A percentile compares a stretch with the other conserved stretches of the same genome.
phyloP scores from a whole-genome alignment of 176 grass and related monocot species.

The Ensete ventricosum region DNA sequence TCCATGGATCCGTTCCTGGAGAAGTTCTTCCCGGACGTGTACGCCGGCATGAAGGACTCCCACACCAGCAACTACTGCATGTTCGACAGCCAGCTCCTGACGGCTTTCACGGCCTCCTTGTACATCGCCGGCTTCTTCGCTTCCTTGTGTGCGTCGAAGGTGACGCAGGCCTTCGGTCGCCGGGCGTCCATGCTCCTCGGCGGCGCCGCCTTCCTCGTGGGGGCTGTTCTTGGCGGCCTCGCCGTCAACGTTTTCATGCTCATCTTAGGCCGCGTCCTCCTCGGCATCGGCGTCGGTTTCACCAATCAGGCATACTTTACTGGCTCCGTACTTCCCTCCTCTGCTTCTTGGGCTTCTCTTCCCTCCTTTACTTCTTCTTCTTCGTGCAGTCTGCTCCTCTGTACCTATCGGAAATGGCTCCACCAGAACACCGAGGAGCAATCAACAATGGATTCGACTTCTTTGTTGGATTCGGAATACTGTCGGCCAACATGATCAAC shows the following conservation, averaged over 20 bases:
- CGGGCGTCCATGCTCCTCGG: slow-evolving; percentile 6
- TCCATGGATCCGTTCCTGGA: background rate
- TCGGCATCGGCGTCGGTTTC: slow-evolving; percentile 6
- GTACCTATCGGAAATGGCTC: slow-evolving; percentile 1
- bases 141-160: background rate
- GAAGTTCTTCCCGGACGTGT: background rate
- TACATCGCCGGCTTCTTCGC: background rate
- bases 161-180: slow-evolving; percentile 3
- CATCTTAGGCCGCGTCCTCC: background rate
- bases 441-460: background rate
- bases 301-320: slow-evolving; percentile 1
- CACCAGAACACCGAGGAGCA: background rate
- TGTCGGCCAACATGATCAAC: background rate
- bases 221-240: background rate
- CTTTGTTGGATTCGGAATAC: background rate
- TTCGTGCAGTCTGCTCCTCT: background rate
- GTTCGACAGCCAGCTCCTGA: background rate
- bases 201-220: background rate
- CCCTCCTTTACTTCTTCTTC: background rate
- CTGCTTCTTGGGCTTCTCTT: background rate
- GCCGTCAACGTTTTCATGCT: background rate
- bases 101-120: background rate
- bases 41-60: background rate
- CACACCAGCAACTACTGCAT: slow-evolving; percentile 1
- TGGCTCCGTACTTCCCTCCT: background rate